These are phyloP conservation scores for Trichoderma atroviride DNA, from an alignment of 2,329 filamentous ascomycete species.

Conservation along the genomic window DNA sequence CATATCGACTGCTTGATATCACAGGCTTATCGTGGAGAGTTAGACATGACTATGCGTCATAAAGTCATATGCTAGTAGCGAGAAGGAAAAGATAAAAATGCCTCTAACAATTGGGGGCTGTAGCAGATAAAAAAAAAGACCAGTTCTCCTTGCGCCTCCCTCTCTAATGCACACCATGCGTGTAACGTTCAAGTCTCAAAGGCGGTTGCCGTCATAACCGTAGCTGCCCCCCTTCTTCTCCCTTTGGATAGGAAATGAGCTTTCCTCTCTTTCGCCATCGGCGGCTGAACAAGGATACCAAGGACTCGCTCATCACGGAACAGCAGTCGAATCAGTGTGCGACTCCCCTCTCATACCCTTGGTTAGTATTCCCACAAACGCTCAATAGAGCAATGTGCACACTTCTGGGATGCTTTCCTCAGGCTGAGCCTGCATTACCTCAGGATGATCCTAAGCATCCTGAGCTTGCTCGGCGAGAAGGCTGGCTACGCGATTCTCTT, in stretches of 20 bases:
- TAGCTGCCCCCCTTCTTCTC: conserved; percentile 30
- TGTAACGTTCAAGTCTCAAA: conserved; percentile 26
- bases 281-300: not conserved
- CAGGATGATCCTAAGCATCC: not conserved
- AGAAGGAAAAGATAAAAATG: not conserved
- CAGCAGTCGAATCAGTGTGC: not conserved
- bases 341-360: not conserved
- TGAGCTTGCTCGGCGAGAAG: conserved; percentile 13
- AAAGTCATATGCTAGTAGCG: not conserved
- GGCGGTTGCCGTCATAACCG: conserved; percentile 31
- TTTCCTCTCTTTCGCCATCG: not conserved
- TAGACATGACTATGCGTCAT: not conserved
- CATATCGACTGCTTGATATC: not conserved
- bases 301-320: not conserved
- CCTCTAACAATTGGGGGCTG: conserved; percentile 2
- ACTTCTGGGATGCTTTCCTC: too few species aligned
- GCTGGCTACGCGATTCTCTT: conserved; percentile 32
- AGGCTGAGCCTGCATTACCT: not conserved
- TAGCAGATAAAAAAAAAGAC: conserved; percentile 10
- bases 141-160: conserved; percentile 25
- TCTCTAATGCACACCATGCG: conserved; percentile 23
- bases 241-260: not conserved
- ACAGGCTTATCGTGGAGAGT: not conserved
- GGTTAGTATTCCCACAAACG: too few species aligned
- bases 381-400: too few species aligned